These are phyloP conservation scores for Claviceps monticola DNA, from an alignment of 2,329 filamentous ascomycete genomes.

Conservation along the genomic window DNA sequence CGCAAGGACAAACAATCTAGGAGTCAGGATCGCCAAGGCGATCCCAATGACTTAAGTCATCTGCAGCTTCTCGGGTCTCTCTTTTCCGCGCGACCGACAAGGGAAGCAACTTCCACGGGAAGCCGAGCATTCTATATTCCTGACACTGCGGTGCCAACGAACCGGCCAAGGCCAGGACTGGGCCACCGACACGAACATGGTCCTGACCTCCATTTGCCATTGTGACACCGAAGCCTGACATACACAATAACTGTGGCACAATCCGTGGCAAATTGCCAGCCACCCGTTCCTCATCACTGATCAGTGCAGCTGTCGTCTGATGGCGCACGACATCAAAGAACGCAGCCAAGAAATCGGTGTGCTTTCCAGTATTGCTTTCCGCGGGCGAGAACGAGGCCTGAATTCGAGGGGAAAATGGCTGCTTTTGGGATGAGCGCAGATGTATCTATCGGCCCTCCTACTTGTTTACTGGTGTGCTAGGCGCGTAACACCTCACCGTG, in stretches of 20 bases:
- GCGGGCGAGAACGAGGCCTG: not conserved
- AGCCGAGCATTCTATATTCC: no score
- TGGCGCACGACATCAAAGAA: not conserved
- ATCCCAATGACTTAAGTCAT: no score
- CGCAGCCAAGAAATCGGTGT: slow-evolving; percentile 1
- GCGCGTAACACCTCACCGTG: no score
- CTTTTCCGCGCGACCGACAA: no score
- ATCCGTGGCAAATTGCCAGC: not conserved
- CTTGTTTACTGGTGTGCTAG: no score
- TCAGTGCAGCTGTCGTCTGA: not conserved
- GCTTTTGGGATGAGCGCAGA: not conserved
- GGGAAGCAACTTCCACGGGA: no score
- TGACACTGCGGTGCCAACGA: not conserved
- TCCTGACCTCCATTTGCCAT: not conserved
- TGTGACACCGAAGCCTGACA: not conserved
- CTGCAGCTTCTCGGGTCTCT: no score
- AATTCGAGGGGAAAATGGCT: not conserved
- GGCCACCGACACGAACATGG: not conserved
- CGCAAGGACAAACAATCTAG: no score
- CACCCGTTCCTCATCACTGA: not conserved
- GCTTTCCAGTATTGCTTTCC: not conserved
- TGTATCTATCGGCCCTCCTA: not conserved
- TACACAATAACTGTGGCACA: not conserved
- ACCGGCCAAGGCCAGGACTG: not conserved
- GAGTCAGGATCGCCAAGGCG: no score